Conservation (phyloP, 2,329 filamentous ascomycete genomes). For the Fusarium concolor region DNA sequence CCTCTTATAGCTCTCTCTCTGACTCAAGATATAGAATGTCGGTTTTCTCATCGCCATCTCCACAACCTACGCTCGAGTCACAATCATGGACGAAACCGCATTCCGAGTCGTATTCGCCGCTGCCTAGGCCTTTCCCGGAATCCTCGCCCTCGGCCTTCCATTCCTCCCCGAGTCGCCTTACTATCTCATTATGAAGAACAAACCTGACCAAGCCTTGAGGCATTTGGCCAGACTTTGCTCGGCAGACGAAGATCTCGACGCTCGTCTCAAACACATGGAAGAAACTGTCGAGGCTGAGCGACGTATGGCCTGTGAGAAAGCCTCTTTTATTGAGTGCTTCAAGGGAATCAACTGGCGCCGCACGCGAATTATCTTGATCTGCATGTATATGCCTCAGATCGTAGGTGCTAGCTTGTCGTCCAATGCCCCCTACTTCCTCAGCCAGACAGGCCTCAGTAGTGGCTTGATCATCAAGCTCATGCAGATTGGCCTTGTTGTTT, state of each 20-base stretch:
- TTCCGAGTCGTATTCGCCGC: conserved; percentile 11
- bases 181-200: conserved; percentile 22
- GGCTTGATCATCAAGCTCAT: conserved; percentile 7
- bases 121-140: conserved; percentile 15
- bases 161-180: conserved; percentile 26
- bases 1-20: not conserved
- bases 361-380: conserved; percentile 21
- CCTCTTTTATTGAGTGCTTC: conserved; percentile 19
- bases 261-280: conserved; percentile 3
- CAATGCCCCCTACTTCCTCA: conserved; percentile 16
- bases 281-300: not conserved
- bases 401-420: conserved; percentile 2
- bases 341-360: conserved; percentile 22
- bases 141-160: conserved; percentile 16
- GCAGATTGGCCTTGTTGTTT: conserved; percentile 16
- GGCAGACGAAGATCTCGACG: not conserved
- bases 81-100: conserved; percentile 9
- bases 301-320: not conserved
- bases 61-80: not conserved
- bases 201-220: not conserved
- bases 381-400: conserved; percentile 28
- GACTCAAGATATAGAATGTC: not conserved
- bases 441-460: conserved; percentile 1
- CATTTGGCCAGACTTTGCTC: conserved; percentile 2
- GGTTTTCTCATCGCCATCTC: conserved; percentile 8